Conservation (phyloP, 2,329 filamentous ascomycete genomes). For the Penicillium sp. region DNA sequence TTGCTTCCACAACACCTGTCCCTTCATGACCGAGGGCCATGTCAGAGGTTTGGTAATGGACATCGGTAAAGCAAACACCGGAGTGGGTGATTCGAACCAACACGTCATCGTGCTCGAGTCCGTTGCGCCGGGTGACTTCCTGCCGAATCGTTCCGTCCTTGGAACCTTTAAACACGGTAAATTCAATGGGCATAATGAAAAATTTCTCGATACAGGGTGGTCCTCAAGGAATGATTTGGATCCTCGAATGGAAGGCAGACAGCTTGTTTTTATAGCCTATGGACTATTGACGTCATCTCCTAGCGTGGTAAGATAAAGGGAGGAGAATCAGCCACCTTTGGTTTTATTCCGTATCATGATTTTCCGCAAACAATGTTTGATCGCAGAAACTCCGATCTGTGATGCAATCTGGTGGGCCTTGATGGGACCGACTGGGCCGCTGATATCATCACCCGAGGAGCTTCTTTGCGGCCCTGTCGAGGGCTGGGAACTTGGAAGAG, state of each 20-base stretch:
- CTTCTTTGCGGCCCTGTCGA: neutral
- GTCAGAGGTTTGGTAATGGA: conserved; percentile 36
- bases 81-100: conserved; percentile 64
- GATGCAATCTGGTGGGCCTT: conserved; percentile 6
- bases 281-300: neutral
- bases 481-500: neutral
- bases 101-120: conserved; percentile 46
- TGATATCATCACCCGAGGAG: neutral
- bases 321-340: neutral
- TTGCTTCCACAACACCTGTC: conserved; percentile 32
- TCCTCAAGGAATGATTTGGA: no score
- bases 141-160: conserved; percentile 57
- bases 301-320: neutral
- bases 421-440: neutral
- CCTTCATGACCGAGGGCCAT: conserved; percentile 44
- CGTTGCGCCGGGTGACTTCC: conserved; percentile 45
- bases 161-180: conserved; percentile 64
- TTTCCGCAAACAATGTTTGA: neutral
- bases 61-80: conserved; percentile 63
- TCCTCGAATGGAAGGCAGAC: neutral
- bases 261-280: neutral
- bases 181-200: conserved; percentile 35
- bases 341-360: neutral
- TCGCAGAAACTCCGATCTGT: neutral
- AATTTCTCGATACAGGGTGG: neutral